A percentile compares a stretch with the other conserved stretches of the same genome.
Conservation (phyloP, 805 yeast genomes). For the Grigorovia transvaalensis region DNA sequence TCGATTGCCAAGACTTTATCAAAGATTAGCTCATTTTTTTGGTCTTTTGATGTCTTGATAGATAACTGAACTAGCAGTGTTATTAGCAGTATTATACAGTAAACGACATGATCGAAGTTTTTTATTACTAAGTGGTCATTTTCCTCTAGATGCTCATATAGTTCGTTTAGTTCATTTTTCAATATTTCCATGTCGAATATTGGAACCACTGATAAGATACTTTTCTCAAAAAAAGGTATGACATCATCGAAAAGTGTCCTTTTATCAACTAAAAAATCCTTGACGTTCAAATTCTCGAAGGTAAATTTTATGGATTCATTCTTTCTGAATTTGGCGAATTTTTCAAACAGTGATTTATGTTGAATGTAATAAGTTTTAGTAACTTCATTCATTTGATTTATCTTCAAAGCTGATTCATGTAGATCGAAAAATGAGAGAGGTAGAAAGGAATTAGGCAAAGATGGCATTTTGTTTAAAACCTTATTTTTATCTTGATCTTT, state of each 20-base stretch:
- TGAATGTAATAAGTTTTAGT: conserved; percentile 8
- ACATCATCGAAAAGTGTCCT: conserved; percentile 11
- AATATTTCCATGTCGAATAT: conserved; percentile 14
- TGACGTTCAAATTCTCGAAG: conserved; percentile 3
- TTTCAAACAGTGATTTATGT: conserved; percentile 20
- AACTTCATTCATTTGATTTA: conserved; percentile 1
- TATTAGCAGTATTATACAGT: conserved; percentile 16
- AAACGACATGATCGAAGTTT: conserved; percentile 19
- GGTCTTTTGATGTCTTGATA: conserved; percentile 10
- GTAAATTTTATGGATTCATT: conserved; percentile 9
- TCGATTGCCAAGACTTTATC: conserved; percentile 10
- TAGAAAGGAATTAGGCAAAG: conserved; percentile 17
- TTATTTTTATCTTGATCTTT: conserved; percentile 5
- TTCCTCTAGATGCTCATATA: conserved; percentile 11
- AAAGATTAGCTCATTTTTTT: not conserved
- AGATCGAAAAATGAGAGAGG: conserved; percentile 18
- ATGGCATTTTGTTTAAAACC: conserved; percentile 6
- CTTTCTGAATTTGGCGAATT: conserved; percentile 19
- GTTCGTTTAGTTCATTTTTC: conserved; percentile 7
- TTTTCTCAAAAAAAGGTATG: conserved; percentile 15
- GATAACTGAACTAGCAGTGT: conserved; percentile 19
- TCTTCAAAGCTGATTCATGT: conserved; percentile 7
- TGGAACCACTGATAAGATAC: conserved; percentile 17
- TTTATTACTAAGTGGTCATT: conserved; percentile 8
- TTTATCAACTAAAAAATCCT: conserved; percentile 12